These are phyloP conservation scores for Trametes villosa DNA, from an alignment of 768 basidiomycete genomes.

Conservation along the genomic window DNA sequence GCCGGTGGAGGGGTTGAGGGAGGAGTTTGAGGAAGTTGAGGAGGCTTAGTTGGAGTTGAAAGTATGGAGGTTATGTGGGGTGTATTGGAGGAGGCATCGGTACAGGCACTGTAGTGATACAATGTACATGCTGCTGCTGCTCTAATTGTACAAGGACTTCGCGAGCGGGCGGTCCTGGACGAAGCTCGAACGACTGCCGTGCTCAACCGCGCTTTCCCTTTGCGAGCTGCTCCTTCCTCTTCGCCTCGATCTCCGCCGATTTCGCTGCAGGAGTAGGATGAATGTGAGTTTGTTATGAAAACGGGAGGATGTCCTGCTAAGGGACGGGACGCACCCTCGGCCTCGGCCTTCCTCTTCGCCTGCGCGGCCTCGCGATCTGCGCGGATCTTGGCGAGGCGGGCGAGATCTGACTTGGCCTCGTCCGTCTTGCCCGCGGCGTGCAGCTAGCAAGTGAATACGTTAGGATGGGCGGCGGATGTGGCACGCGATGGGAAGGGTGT, in stretches of 20 bases:
- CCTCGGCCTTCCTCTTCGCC: constrained; percentile 86
- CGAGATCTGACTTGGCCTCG: constrained; percentile 87
- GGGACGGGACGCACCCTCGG: constrained; percentile 60
- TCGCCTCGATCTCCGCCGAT: constrained; percentile 63
- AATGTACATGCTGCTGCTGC: not conserved
- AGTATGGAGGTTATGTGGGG: not conserved
- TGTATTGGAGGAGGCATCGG: not conserved
- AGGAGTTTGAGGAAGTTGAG: not conserved
- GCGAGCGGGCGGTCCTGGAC: no score
- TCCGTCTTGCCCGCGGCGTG: constrained; percentile 86
- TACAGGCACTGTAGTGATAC: constrained; percentile 17
- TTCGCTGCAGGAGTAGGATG: constrained; percentile 50
- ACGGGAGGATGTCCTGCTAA: not conserved
- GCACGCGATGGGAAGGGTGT: no score
- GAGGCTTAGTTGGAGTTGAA: not conserved
- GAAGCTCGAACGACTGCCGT: not conserved
- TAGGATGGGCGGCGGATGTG: not conserved
- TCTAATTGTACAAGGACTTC: constrained; percentile 12
- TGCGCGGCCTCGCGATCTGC: constrained; percentile 88
- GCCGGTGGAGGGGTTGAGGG: not conserved
- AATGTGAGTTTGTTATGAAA: not conserved
- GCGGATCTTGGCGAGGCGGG: constrained; percentile 82
- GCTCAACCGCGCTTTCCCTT: constrained; percentile 23
- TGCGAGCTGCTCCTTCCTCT: constrained; percentile 44
- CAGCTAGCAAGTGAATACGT: constrained; percentile 45